phyloP scores from a whole-genome alignment of 768 basidiomycete genomes.

The Suillus alpinus region DNA sequence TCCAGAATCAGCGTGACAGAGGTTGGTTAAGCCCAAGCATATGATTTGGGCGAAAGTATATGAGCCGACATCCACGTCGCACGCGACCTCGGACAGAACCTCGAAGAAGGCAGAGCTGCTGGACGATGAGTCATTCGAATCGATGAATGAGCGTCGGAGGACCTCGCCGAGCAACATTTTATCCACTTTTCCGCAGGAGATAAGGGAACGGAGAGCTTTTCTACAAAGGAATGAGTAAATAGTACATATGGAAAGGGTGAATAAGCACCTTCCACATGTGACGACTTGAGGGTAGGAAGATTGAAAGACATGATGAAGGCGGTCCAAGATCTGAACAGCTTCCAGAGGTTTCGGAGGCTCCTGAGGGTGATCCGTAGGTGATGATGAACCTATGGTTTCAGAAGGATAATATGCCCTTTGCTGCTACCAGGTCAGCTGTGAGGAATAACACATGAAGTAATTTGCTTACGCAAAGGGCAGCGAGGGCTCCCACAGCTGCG shows the following conservation, averaged over 20 bases:
- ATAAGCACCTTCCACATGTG: conserved; percentile 23
- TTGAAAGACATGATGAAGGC: conserved; percentile 66
- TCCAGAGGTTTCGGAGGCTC: conserved; percentile 57
- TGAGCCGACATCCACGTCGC: conserved; percentile 48
- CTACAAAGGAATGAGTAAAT: conserved; percentile 37
- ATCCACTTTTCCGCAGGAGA: conserved; percentile 57
- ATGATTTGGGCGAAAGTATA: conserved; percentile 74
- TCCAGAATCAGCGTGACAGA: conserved; percentile 64
- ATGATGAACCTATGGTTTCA: conserved; percentile 48
- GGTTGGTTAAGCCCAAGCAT: conserved; percentile 80
- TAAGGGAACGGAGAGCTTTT: conserved; percentile 70
- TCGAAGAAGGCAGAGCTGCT: conserved; percentile 74
- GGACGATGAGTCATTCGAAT: conserved; percentile 48
- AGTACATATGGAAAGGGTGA: conserved; percentile 11
- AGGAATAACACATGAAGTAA: background rate
- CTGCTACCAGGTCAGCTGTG: conserved; percentile 36
- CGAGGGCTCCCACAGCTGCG: conserved; percentile 83
- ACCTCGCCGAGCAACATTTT: conserved; percentile 59
- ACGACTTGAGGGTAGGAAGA: conserved; percentile 46
- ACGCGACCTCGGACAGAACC: conserved; percentile 69
- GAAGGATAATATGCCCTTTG: conserved; percentile 75
- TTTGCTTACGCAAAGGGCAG: conserved; percentile 79
- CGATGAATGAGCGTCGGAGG: conserved; percentile 67
- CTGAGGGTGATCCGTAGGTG: conserved; percentile 59
- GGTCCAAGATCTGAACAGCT: conserved; percentile 53